Evolutionary conservation across 352 stramenopile genomes (phyloP).

Genomic region (Thalassiosira exigua): DNA sequence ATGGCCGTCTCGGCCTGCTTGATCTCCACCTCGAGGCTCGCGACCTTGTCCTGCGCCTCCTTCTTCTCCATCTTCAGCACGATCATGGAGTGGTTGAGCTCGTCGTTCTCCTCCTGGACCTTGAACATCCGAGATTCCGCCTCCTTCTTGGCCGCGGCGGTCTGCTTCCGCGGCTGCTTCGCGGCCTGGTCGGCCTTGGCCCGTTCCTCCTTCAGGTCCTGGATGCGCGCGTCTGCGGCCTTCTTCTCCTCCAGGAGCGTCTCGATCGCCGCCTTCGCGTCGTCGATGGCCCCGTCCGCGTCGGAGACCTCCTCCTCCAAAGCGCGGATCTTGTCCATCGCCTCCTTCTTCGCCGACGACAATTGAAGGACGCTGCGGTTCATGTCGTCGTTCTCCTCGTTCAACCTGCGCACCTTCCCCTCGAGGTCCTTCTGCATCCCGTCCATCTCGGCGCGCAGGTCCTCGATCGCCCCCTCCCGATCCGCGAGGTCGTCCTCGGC

Average conservation of each 20-base stretch:
- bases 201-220: slow-evolving; percentile 52
- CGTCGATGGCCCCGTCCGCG: slow-evolving; percentile 57
- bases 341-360: slow-evolving; percentile 38
- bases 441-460: slow-evolving; percentile 35
- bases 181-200: slow-evolving; percentile 35
- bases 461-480: slow-evolving; percentile 36
- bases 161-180: slow-evolving; percentile 57
- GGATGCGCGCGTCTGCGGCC: slow-evolving; percentile 44
- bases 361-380: slow-evolving; percentile 44
- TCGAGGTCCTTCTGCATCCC: slow-evolving; percentile 33
- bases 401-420: slow-evolving; percentile 37
- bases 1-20: slow-evolving; percentile 56
- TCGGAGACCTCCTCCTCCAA: slow-evolving; percentile 60
- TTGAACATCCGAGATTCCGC: slow-evolving; percentile 53
- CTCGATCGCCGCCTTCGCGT: slow-evolving; percentile 59
- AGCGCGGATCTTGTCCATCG: slow-evolving; percentile 64
- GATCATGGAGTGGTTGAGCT: slow-evolving; percentile 54
- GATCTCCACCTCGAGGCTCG: slow-evolving; percentile 47
- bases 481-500: slow-evolving; percentile 47
- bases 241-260: slow-evolving; percentile 57
- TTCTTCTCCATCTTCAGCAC: slow-evolving; percentile 63
- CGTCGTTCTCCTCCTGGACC: slow-evolving; percentile 47
- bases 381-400: slow-evolving; percentile 50
- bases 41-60: slow-evolving; percentile 52
- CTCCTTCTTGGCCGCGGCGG: slow-evolving; percentile 50